Percentiles rank a stretch among this genome's conserved stretches.
These are phyloP conservation scores for Lactarius sp. DNA, from an alignment of 768 basidiomycete genomes.

Conservation along the genomic window DNA sequence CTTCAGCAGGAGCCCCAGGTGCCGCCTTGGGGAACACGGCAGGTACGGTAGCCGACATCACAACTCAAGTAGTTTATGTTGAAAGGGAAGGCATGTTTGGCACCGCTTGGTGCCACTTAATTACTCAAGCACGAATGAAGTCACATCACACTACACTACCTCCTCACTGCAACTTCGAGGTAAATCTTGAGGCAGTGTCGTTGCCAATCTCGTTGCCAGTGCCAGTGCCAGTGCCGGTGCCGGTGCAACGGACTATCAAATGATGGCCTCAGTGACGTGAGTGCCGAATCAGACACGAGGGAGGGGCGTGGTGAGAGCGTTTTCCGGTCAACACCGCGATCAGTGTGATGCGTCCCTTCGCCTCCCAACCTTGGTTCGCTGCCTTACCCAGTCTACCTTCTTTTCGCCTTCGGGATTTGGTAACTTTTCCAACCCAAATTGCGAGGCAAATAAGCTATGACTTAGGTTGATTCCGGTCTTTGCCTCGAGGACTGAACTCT, in stretches of 20 bases:
- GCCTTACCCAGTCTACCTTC: neutral
- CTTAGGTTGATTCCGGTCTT: neutral
- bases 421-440: neutral
- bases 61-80: neutral
- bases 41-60: conserved; percentile 13
- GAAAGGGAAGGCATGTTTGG: conserved; percentile 17
- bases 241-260: neutral
- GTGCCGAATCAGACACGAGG: neutral
- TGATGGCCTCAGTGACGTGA: neutral
- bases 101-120: conserved; percentile 10
- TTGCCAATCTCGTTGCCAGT: neutral
- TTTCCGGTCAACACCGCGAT: neutral
- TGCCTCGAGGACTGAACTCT: neutral
- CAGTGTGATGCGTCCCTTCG: neutral
- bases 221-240: neutral
- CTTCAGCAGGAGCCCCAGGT: conserved; percentile 50
- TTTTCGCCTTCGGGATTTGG: neutral
- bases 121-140: neutral
- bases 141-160: neutral
- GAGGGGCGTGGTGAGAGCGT: conserved; percentile 1
- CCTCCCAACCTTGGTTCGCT: neutral
- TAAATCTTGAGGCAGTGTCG: neutral
- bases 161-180: neutral
- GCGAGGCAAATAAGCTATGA: neutral
- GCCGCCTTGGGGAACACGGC: conserved; percentile 33